Conservation (phyloP, 192 early-diverging fungal genomes). For the Diversispora eburnea region DNA sequence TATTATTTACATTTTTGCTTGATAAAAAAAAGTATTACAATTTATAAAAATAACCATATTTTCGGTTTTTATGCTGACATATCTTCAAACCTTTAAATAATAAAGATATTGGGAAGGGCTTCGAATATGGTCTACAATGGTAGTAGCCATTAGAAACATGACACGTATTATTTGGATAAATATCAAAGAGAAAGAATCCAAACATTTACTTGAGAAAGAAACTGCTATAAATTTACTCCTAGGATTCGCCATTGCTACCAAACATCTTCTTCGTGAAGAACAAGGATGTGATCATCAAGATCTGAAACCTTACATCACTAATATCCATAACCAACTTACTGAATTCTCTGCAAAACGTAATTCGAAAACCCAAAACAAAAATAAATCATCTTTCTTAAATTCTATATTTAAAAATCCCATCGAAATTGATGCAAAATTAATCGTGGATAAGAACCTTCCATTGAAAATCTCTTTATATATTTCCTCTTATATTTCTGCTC, state of each 20-base stretch:
- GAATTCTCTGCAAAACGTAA: background rate
- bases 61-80: constrained; percentile 2
- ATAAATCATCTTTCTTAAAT: background rate
- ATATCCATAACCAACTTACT: constrained; percentile 41
- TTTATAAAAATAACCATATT: background rate
- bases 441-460: constrained; percentile 49
- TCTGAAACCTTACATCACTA: constrained; percentile 58
- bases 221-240: constrained; percentile 72
- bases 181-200: constrained; percentile 18
- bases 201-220: constrained; percentile 56
- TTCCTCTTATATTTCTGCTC: constrained; percentile 48
- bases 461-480: constrained; percentile 58
- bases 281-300: constrained; percentile 68
- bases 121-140: constrained; percentile 73
- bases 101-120: constrained; percentile 87
- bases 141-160: constrained; percentile 68
- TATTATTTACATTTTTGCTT: background rate
- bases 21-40: background rate
- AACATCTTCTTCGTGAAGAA: constrained; percentile 82
- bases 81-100: constrained; percentile 9
- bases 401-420: constrained; percentile 5
- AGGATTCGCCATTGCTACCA: constrained; percentile 75
- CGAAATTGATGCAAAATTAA: constrained; percentile 28
- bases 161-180: constrained; percentile 75
- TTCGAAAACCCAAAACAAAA: background rate